These are phyloP conservation scores for Piloderma croceum DNA, from an alignment of 768 basidiomycete genomes.

Conservation along the genomic window DNA sequence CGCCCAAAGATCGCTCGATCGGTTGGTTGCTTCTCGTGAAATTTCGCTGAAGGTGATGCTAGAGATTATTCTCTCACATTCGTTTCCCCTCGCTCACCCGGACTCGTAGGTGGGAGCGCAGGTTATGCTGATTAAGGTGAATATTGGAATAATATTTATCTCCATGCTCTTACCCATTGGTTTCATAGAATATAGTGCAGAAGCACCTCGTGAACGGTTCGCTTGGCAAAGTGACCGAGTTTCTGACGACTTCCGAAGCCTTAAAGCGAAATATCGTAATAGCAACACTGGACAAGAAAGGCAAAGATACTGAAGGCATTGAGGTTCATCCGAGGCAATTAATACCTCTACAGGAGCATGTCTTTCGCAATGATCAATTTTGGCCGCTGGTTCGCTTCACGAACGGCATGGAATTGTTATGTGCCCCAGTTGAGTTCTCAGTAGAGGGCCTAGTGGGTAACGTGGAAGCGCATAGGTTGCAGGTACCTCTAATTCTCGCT, in stretches of 20 bases:
- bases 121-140: conserved; percentile 76
- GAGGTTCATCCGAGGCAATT: not conserved
- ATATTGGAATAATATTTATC: not conserved
- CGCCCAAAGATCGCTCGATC: conserved; percentile 44
- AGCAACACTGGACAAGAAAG: conserved; percentile 22
- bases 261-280: conserved; percentile 30
- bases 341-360: not conserved
- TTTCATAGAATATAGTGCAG: conserved; percentile 57
- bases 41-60: conserved; percentile 48
- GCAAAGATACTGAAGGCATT: too few relatives aligned
- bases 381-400: conserved; percentile 65
- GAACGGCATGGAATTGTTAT: conserved; percentile 40
- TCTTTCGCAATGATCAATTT: conserved; percentile 16
- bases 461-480: conserved; percentile 53
- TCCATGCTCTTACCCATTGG: not conserved
- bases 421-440: conserved; percentile 56
- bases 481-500: conserved; percentile 68
- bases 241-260: conserved; percentile 43
- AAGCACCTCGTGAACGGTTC: conserved; percentile 69
- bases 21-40: conserved; percentile 49
- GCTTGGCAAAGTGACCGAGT: conserved; percentile 49
- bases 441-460: conserved; percentile 54
- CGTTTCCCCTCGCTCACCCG: conserved; percentile 1
- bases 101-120: conserved; percentile 63
- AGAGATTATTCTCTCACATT: conserved; percentile 4